A percentile compares a stretch with the other conserved stretches of the same genome.
Evolutionary conservation across 805 yeast genomes (phyloP).

Genomic region (Teunomyces cretensis): DNA sequence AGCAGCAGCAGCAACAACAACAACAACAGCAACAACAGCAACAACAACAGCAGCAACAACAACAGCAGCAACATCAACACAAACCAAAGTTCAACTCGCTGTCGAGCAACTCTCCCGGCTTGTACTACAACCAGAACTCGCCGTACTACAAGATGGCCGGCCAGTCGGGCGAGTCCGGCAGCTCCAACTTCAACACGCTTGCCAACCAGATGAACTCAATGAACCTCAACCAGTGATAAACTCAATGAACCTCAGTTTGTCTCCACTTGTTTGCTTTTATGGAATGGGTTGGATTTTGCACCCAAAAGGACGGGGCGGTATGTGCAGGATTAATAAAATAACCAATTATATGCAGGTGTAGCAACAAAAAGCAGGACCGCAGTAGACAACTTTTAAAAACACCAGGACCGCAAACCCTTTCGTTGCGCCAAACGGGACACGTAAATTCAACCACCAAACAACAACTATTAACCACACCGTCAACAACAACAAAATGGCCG

Average conservation of each 20-base stretch:
- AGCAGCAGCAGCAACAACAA: constrained; percentile 15
- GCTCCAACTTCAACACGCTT: constrained; percentile 15
- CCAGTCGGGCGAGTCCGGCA: background rate
- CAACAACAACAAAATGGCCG: constrained; percentile 8
- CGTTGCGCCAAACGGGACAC: constrained; percentile 3
- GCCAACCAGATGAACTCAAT: constrained; percentile 35
- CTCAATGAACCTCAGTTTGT: constrained; percentile 27
- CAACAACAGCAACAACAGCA: constrained; percentile 9
- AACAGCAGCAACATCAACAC: no score
- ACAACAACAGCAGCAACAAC: no score
- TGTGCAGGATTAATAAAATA: background rate
- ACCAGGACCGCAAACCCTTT: no score
- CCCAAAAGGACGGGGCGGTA: no score
- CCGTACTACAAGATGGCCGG: constrained; percentile 9
- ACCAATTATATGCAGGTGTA: background rate
- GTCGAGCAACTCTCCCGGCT: constrained; percentile 21
- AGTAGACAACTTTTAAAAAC: no score
- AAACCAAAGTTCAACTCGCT: background rate
- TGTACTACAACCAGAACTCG: constrained; percentile 12
- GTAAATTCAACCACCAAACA: constrained; percentile 6
- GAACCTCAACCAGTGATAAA: constrained; percentile 26
- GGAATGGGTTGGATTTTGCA: constrained; percentile 5
- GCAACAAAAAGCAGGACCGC: no score
- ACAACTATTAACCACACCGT: background rate
- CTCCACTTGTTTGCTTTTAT: background rate